These are phyloP conservation scores for Amesomyces nigricolor DNA, from an alignment of 2,329 filamentous ascomycete genomes.

Conservation along the genomic window DNA sequence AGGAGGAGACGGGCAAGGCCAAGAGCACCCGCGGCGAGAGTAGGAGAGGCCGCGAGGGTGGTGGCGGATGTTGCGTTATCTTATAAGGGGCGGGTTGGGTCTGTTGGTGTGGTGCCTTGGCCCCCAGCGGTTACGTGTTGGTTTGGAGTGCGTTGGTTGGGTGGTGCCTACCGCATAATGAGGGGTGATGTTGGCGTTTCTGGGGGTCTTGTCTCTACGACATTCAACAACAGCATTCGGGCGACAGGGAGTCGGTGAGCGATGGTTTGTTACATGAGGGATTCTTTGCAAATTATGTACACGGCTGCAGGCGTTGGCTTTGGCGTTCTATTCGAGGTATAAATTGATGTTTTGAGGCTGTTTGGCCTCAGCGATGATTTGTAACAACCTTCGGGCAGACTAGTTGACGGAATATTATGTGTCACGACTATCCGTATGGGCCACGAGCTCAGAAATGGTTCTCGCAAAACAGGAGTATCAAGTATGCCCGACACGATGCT, in stretches of 20 bases:
- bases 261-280: conserved; percentile 3
- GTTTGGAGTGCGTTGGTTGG: too few relatives aligned
- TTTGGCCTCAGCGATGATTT: conserved; percentile 5
- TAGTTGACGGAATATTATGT: too few relatives aligned
- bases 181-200: not conserved
- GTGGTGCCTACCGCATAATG: too few relatives aligned
- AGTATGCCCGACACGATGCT: too few relatives aligned
- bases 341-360: conserved; percentile 5
- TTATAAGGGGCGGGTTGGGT: conserved; percentile 8
- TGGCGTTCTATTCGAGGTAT: conserved; percentile 9
- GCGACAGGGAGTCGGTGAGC: conserved; percentile 7
- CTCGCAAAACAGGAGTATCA: too few relatives aligned
- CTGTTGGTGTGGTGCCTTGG: not conserved
- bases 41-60: conserved; percentile 36
- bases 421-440: too few relatives aligned
- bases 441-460: too few relatives aligned
- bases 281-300: conserved; percentile 2
- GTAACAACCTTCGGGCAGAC: not conserved
- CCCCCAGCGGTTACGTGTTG: too few relatives aligned
- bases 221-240: conserved; percentile 7
- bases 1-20: conserved; percentile 64
- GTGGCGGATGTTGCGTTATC: conserved; percentile 46
- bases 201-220: not conserved
- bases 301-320: conserved; percentile 3
- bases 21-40: conserved; percentile 46